Evolutionary conservation across 805 yeast genomes (phyloP).

Genomic region (Zygosaccharomyces kombuchaensis): DNA sequence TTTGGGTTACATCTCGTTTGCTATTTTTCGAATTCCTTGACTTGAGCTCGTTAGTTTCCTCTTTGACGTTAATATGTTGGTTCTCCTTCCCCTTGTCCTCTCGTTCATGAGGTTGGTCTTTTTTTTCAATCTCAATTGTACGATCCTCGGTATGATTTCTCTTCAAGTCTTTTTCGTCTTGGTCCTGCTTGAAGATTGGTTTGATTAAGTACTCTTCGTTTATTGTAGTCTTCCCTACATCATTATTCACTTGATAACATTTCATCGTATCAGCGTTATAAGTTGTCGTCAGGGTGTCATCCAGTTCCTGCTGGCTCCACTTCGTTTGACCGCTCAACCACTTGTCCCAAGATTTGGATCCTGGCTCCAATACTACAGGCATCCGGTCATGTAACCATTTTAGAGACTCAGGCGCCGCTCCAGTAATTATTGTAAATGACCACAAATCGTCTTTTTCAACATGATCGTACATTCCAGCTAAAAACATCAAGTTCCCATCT

Average conservation of each 20-base stretch:
- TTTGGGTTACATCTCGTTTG: constrained; percentile 6
- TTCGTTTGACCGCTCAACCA: constrained; percentile 52
- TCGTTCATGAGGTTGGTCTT: neutral
- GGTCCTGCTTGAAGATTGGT: constrained; percentile 25
- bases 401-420: constrained; percentile 57
- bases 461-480: constrained; percentile 55
- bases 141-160: neutral
- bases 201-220: constrained; percentile 38
- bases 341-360: constrained; percentile 48
- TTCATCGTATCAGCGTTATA: constrained; percentile 39
- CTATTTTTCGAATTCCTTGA: neutral
- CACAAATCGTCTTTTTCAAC: constrained; percentile 26
- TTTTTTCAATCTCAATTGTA: neutral
- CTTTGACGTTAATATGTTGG: constrained; percentile 6
- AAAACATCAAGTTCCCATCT: constrained; percentile 49
- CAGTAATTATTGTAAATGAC: constrained; percentile 70
- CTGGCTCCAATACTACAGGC: constrained; percentile 67
- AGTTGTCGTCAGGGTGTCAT: constrained; percentile 38
- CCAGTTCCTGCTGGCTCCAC: constrained; percentile 41
- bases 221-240: constrained; percentile 58
- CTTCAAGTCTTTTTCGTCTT: neutral
- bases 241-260: constrained; percentile 52
- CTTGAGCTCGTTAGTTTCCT: constrained; percentile 5
- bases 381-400: constrained; percentile 72
- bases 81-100: constrained; percentile 1